phyloP scores from a whole-genome alignment of 371 early-diverging fungal species.

The Lichtheimia ornata region DNA sequence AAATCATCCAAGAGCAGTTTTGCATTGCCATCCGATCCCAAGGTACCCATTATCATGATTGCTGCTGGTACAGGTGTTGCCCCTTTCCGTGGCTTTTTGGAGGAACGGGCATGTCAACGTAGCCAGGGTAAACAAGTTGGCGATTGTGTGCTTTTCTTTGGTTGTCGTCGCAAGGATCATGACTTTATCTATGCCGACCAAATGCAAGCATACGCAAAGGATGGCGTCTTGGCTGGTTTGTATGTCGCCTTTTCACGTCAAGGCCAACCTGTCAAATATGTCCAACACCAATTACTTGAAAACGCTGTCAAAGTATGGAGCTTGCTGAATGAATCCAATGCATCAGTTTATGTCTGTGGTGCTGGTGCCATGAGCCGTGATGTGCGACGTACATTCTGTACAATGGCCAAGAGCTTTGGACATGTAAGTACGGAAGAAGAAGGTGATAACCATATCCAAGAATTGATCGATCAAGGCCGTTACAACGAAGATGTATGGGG shows the following conservation, averaged over 20 bases:
- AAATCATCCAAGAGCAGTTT: conserved; percentile 46
- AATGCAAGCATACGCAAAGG: conserved; percentile 47
- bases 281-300: conserved; percentile 44
- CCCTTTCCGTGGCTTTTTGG: conserved; percentile 84
- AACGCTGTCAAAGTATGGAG: conserved; percentile 34
- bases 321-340: conserved; percentile 25
- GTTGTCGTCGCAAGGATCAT: conserved; percentile 68
- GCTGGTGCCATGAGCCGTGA: conserved; percentile 47
- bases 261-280: conserved; percentile 30
- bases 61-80: conserved; percentile 83
- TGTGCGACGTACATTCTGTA: conserved; percentile 28
- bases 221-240: conserved; percentile 52
- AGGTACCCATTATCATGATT: conserved; percentile 57
- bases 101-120: conserved; percentile 35
- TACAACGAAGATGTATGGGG: conserved; percentile 57
- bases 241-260: conserved; percentile 74
- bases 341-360: conserved; percentile 43
- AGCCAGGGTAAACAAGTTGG: conserved; percentile 30
- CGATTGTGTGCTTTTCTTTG: conserved; percentile 69
- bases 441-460: conserved; percentile 24
- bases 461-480: conserved; percentile 27
- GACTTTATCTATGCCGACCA: conserved; percentile 79
- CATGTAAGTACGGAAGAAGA: conserved; percentile 15
- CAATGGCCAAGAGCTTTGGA: conserved; percentile 39
- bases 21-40: conserved; percentile 36